phyloP scores from a whole-genome alignment of 208 protist genomes.

The Wallacemonas sp. region DNA sequence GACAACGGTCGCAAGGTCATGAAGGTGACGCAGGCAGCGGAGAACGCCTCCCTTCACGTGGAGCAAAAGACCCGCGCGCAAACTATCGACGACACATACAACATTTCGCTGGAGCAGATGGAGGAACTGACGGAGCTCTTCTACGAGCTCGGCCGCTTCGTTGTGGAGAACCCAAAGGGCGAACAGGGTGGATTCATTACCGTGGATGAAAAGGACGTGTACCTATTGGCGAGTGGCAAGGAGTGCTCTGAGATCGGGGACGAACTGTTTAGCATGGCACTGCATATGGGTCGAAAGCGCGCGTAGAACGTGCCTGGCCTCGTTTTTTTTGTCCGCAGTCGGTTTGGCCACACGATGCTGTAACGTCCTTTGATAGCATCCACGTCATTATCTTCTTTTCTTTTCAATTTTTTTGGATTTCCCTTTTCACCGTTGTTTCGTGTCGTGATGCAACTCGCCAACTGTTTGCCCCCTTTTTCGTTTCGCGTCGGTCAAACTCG shows the following conservation, averaged over 20 bases:
- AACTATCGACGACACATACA: constrained; percentile 57
- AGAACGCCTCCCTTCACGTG: constrained; percentile 67
- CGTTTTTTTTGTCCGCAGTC: not conserved
- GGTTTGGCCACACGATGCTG: too few species aligned
- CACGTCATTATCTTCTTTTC: not conserved
- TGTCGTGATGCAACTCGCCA: not conserved
- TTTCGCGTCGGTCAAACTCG: too few species aligned
- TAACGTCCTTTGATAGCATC: too few species aligned
- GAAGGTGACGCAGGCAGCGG: constrained; percentile 47
- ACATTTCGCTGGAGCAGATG: constrained; percentile 59
- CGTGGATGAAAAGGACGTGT: constrained; percentile 82
- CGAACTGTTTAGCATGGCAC: constrained; percentile 77
- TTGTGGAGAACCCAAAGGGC: constrained; percentile 69
- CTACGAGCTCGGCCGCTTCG: constrained; percentile 80
- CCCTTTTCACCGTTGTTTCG: not conserved
- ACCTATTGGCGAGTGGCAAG: constrained; percentile 58
- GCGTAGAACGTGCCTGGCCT: not conserved
- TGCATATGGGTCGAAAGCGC: constrained; percentile 40
- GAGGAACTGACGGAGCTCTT: constrained; percentile 82
- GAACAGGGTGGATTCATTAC: constrained; percentile 79
- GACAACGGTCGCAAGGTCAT: constrained; percentile 78
- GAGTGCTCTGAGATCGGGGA: constrained; percentile 77
- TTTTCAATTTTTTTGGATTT: not conserved
- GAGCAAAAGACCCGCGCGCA: constrained; percentile 65
- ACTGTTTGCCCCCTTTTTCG: too few species aligned